Base-by-base conservation (phyloP, 352 stramenopile genomes). In the Pythium brassicae region DNA sequence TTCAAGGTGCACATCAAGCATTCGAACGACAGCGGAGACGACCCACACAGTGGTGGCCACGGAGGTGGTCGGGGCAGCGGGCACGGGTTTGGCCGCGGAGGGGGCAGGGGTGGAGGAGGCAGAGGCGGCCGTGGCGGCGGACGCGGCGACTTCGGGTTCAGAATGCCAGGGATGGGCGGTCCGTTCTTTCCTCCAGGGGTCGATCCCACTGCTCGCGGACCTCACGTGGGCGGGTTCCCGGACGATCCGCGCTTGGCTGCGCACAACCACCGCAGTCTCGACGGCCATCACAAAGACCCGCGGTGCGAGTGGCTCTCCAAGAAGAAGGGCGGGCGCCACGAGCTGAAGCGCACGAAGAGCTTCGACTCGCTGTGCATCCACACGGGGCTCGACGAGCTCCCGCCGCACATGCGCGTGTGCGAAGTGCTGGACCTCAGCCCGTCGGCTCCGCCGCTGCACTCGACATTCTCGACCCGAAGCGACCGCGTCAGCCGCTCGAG, bases 351-450 rank as follows among this genome's bases (percentile, higher is more conserved):
- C 3, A 69, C 62, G 20, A 78, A 84, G 32, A 86, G 76, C 50
- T 86, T 86, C 26, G 74, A 82, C 44, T 76, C 71, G 9, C 54
- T 76, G 3, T 66, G 66, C n/a, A 53, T 55, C 47, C n/a, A 2
- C 8, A 58, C 68, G 7, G 48, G 56, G 1, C 43, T 73, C 57
- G 46, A 69, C 32, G 76, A 76, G 26, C 62, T 72, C 20, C 57
- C 64, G 11, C 68, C 65, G 9, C 76, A 86, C 53, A 76, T 66
- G 50, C 68, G 57, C 14, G 68, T 84, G 46, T 80, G 69, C 56
- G 73, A 78, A 49, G 71, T 69, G 37, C 52, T 79, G 5, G 71
- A 77, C 45, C 66, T 81, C 46, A 69, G 57, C 39, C 78, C 78
- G 4, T 83, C 73, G 14, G 78, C 75, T 11, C 78, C 75, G 19